Evolutionary conservation across 75 land plant genomes (phyloP).

Genomic region (Gnetum montanum): DNA sequence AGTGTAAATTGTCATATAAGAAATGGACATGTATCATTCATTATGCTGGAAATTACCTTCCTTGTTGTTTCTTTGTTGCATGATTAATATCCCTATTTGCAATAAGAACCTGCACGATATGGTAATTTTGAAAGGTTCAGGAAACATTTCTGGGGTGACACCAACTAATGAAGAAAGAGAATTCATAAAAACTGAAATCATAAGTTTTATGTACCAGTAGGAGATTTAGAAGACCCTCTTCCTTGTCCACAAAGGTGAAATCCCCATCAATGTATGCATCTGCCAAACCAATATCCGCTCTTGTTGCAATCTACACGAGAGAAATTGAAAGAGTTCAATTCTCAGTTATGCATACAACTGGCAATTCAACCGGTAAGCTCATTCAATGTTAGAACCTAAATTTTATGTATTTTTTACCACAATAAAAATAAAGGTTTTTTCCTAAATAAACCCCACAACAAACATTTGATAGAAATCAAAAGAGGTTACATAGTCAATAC

Average conservation of each 20-base stretch:
- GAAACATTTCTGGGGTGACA: background rate
- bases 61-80: conserved; percentile 6
- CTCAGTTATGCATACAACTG: too few species aligned
- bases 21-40: too few species aligned
- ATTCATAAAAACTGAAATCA: background rate
- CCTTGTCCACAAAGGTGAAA: conserved; percentile 58
- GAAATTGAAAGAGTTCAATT: background rate
- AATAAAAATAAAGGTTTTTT: background rate
- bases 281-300: conserved; percentile 87
- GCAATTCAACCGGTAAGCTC: too few species aligned
- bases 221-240: conserved; percentile 63
- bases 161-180: background rate
- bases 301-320: conserved; percentile 53
- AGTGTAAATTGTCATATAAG: background rate
- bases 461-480: background rate
- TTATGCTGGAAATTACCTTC: conserved; percentile 14
- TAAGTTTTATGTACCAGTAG: too few species aligned
- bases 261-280: conserved; percentile 92
- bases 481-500: conserved; percentile 12
- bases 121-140: background rate
- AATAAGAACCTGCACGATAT: conserved; percentile 50
- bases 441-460: background rate
- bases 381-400: too few species aligned
- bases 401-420: background rate
- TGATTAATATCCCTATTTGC: conserved; percentile 48